These are phyloP conservation scores for Lipomyces orientalis DNA, from an alignment of 805 yeast genomes.

Conservation along the genomic window DNA sequence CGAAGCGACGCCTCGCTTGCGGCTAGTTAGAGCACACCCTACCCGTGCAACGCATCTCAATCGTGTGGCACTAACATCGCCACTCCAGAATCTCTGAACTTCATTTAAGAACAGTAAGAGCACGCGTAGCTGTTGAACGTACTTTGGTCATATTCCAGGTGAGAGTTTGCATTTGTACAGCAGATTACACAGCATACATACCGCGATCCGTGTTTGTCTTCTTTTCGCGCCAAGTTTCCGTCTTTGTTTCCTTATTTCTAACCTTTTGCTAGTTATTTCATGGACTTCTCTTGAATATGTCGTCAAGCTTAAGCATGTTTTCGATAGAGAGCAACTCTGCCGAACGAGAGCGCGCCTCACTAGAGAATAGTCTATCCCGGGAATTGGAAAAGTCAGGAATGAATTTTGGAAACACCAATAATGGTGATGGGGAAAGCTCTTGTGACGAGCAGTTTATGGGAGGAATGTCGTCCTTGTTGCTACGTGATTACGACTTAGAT, in stretches of 20 bases:
- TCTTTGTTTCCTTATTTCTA: neutral
- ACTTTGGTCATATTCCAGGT: no score
- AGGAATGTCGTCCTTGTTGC: neutral
- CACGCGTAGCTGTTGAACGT: no score
- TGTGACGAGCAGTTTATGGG: neutral
- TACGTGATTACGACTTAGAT: conserved; percentile 1
- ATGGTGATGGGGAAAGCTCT: neutral
- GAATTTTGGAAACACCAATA: neutral
- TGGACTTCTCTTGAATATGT: neutral
- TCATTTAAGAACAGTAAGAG: no score
- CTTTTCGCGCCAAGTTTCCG: neutral
- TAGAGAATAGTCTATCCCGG: conserved; percentile 12
- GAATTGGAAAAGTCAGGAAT: conserved; percentile 9
- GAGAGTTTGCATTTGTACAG: no score
- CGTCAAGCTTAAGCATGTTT: conserved; percentile 20
- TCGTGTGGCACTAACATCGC: no score
- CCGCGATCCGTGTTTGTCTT: neutral
- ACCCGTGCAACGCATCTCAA: no score
- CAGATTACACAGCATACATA: no score
- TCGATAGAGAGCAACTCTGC: conserved; percentile 25
- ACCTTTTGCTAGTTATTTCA: neutral
- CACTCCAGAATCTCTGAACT: no score
- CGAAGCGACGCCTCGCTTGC: no score
- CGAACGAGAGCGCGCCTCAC: conserved; percentile 23
- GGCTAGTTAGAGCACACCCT: no score